Conservation (phyloP, 2,329 filamentous ascomycete genomes). For the Zopfia rhizophila region DNA sequence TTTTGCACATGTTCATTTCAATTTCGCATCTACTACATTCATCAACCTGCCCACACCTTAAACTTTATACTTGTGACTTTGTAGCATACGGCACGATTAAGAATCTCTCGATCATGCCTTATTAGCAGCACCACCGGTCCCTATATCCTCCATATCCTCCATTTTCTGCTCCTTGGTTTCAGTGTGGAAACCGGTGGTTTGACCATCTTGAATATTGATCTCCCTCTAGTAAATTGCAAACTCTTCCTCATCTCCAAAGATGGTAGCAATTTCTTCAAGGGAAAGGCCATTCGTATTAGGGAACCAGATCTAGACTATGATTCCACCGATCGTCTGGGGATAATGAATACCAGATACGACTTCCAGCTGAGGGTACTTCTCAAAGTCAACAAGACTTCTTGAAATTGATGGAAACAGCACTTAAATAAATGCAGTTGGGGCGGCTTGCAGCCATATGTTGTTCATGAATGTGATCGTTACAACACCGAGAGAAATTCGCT, state of each 20-base stretch:
- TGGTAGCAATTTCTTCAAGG: slow-evolving; percentile 56
- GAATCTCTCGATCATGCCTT: too few species aligned
- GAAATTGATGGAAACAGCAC: not conserved
- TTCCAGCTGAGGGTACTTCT: slow-evolving; percentile 32
- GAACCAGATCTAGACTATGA: slow-evolving; percentile 62
- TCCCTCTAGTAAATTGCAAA: slow-evolving; percentile 32
- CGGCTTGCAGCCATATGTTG: slow-evolving; percentile 66
- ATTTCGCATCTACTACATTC: too few species aligned
- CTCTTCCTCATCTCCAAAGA: slow-evolving; percentile 62
- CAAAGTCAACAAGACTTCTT: not conserved
- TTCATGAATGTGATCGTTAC: slow-evolving; percentile 35
- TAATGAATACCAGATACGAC: slow-evolving; percentile 36
- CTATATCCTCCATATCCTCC: slow-evolving; percentile 15
- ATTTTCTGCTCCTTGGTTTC: slow-evolving; percentile 20
- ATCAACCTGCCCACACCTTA: too few species aligned
- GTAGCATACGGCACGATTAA: too few species aligned
- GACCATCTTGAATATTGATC: slow-evolving; percentile 20
- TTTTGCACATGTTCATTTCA: too few species aligned
- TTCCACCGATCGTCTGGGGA: slow-evolving; percentile 51
- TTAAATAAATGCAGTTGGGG: slow-evolving; percentile 40
- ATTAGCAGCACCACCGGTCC: too few species aligned
- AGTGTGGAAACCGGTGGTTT: slow-evolving; percentile 21
- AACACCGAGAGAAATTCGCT: slow-evolving; percentile 49
- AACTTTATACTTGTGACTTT: too few species aligned
- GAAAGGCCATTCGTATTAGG: slow-evolving; percentile 67